These are phyloP conservation scores for Elsinoe arachidis DNA, from an alignment of 2,329 filamentous ascomycete species.

Conservation along the genomic window DNA sequence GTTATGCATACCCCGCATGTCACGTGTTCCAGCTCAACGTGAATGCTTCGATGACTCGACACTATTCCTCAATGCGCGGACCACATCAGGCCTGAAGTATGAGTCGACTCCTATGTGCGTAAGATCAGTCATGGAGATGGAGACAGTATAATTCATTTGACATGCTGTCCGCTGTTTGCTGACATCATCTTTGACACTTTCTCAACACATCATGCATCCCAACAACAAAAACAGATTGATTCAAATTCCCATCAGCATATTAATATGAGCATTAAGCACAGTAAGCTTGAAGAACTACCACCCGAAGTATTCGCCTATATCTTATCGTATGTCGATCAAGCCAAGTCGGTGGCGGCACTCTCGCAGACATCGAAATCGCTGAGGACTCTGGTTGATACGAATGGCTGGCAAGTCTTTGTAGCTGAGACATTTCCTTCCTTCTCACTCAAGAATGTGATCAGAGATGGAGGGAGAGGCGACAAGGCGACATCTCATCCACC, in stretches of 20 bases:
- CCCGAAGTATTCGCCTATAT: constrained; percentile 32
- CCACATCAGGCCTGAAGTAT: too few relatives aligned
- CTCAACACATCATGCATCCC: too few relatives aligned
- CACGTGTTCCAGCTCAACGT: too few relatives aligned
- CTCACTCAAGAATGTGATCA: neutral
- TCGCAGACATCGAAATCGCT: constrained; percentile 39
- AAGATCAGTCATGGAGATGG: too few relatives aligned
- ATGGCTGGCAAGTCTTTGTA: constrained; percentile 43
- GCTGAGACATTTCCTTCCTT: constrained; percentile 40
- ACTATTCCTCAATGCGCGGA: too few relatives aligned
- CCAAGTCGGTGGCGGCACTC: constrained; percentile 37
- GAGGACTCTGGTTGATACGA: constrained; percentile 36
- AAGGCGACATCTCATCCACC: constrained; percentile 29
- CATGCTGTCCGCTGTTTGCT: too few relatives aligned
- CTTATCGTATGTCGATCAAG: constrained; percentile 35
- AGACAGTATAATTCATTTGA: too few relatives aligned
- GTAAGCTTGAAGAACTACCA: constrained; percentile 27
- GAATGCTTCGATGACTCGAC: too few relatives aligned
- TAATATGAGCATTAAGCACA: neutral
- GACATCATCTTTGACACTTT: too few relatives aligned
- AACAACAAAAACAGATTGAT: too few relatives aligned
- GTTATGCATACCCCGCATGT: too few relatives aligned
- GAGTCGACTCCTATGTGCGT: too few relatives aligned
- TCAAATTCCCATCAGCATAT: constrained; percentile 20
- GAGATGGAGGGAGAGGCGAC: neutral